A percentile compares a stretch with the other conserved stretches of the same genome.
phyloP scores from a whole-genome alignment of 192 early-diverging fungal genomes.

The Spizellomyces sp. region DNA sequence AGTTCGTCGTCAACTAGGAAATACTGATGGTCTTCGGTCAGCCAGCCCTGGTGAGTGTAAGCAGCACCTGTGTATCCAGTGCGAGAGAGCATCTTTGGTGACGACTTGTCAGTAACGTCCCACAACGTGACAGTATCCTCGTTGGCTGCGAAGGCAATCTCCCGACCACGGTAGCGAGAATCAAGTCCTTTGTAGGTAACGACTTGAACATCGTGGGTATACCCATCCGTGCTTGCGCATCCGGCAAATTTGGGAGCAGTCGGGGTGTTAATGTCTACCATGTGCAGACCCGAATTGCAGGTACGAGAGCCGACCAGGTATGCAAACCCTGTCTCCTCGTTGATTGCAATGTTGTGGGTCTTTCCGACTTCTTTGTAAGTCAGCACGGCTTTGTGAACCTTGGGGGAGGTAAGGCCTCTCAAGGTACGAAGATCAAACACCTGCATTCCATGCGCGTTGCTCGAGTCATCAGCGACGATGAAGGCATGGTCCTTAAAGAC shows the following conservation, averaged over 20 bases:
- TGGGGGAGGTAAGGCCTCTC: neutral
- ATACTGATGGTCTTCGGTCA: conserved; percentile 7
- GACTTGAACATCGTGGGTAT: conserved; percentile 4
- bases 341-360: conserved; percentile 6
- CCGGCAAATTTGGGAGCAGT: conserved; percentile 4
- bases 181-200: conserved; percentile 2
- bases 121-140: conserved; percentile 6
- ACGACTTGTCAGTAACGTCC: conserved; percentile 7
- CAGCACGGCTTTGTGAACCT: neutral
- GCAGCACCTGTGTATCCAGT: conserved; percentile 1
- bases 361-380: conserved; percentile 3
- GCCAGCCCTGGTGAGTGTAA: conserved; percentile 13
- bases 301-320: conserved; percentile 5
- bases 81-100: neutral
- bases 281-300: conserved; percentile 6
- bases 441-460: neutral
- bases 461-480: conserved; percentile 3
- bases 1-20: conserved; percentile 8
- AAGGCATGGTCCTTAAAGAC: conserved; percentile 9
- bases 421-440: conserved; percentile 1
- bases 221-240: neutral
- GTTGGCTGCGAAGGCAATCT: neutral
- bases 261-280: neutral
- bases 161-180: neutral
- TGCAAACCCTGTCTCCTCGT: conserved; percentile 2